These are phyloP conservation scores for Neonectria ditissima DNA, from an alignment of 2,329 filamentous ascomycete species.

Conservation along the genomic window DNA sequence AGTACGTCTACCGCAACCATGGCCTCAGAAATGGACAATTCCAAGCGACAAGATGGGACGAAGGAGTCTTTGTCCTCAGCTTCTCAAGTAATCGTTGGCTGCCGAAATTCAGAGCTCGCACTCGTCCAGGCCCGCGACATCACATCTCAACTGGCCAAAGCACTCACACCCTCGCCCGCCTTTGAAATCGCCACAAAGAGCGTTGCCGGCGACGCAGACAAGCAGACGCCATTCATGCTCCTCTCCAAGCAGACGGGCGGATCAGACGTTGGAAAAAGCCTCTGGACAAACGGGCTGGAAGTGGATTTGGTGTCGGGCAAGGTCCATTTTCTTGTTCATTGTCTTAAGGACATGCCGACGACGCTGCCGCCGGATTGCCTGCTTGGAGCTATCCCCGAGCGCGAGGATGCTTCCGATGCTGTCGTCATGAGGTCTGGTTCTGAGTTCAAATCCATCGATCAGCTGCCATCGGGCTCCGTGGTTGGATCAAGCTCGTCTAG, in stretches of 20 bases:
- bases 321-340: slow-evolving; percentile 2
- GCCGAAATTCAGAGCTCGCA: slow-evolving; percentile 5
- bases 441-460: not conserved
- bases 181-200: not conserved
- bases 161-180: not conserved
- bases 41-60: not conserved
- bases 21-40: not conserved
- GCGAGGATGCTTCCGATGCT: not conserved
- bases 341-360: slow-evolving; percentile 2
- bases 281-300: slow-evolving; percentile 4
- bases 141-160: not conserved
- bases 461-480: not conserved
- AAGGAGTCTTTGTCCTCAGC: not conserved
- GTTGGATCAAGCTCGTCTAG: slow-evolving; percentile 1
- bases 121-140: not conserved
- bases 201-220: slow-evolving; percentile 1
- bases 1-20: not conserved
- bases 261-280: slow-evolving; percentile 2
- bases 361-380: not conserved
- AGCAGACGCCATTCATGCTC: not conserved
- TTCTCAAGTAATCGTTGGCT: not conserved
- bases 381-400: not conserved
- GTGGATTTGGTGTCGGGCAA: not conserved
- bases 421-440: not conserved
- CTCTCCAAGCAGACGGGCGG: slow-evolving; percentile 4